A percentile compares a stretch with the other conserved stretches of the same genome.
phyloP scores from a whole-genome alignment of 805 yeast genomes.

The Candida bentonensis region DNA sequence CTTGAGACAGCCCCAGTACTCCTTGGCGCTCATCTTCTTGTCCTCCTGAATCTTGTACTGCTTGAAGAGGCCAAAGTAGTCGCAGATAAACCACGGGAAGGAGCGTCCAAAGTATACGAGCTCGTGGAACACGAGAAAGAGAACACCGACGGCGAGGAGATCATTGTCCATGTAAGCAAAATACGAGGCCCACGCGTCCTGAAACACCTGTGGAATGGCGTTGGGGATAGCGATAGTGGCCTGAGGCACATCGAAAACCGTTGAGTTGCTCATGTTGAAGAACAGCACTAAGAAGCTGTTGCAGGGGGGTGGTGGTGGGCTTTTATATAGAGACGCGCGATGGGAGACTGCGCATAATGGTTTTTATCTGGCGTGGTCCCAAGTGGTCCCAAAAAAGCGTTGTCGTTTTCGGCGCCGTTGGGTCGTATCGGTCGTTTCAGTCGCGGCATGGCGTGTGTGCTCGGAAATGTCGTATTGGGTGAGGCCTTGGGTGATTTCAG shows the following conservation, averaged over 20 bases:
- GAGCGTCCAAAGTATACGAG: conserved; percentile 82
- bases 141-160: conserved; percentile 77
- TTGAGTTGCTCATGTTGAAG: background rate
- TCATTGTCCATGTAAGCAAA: conserved; percentile 79
- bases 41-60: conserved; percentile 82
- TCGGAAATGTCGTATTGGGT: too few relatives aligned
- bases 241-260: background rate
- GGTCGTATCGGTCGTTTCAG: background rate
- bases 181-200: conserved; percentile 64
- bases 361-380: too few relatives aligned
- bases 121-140: conserved; percentile 77
- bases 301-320: background rate
- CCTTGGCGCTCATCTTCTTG: conserved; percentile 62
- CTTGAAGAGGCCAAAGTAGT: conserved; percentile 70
- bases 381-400: too few relatives aligned
- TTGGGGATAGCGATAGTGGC: background rate
- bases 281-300: background rate
- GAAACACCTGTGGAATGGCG: background rate
- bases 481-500: too few relatives aligned
- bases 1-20: conserved; percentile 88
- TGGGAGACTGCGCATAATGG: background rate
- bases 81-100: conserved; percentile 84
- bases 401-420: too few relatives aligned
- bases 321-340: background rate
- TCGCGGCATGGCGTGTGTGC: too few relatives aligned